A percentile compares a stretch with the other conserved stretches of the same genome.
Evolutionary conservation across 116 monocot species (phyloP).

Genomic region (Trichopus zeylanicus): DNA sequence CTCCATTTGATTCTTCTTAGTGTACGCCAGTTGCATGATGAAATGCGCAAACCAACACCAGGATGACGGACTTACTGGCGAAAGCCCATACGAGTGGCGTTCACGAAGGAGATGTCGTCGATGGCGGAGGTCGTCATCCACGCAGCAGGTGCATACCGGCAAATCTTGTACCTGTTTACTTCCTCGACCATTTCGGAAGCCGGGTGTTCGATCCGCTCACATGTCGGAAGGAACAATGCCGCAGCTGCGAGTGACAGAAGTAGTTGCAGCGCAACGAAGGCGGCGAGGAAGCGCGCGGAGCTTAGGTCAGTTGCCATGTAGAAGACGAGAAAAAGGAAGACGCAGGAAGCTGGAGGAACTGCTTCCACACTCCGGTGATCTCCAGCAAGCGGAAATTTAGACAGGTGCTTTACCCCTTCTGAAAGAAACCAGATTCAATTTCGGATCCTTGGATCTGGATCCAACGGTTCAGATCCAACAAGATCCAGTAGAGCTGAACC

Average conservation of each 20-base stretch:
- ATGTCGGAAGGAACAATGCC: constrained; percentile 40
- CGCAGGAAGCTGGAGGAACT: no score
- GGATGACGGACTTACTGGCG: constrained; percentile 25
- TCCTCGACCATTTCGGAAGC: constrained; percentile 50
- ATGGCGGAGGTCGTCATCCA: constrained; percentile 67
- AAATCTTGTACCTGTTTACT: constrained; percentile 69
- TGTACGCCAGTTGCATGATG: neutral
- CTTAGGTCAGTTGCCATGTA: no score
- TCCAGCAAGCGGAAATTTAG: no score
- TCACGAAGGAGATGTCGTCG: constrained; percentile 66
- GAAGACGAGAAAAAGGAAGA: no score
- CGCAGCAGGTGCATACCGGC: constrained; percentile 46
- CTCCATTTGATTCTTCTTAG: no score
- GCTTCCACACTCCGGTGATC: no score
- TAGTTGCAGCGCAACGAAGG: neutral
- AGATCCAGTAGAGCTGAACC: no score
- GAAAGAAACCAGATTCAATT: no score
- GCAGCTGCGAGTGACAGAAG: neutral
- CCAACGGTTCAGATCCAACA: no score
- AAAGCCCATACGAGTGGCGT: constrained; percentile 66
- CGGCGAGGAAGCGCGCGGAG: constrained; percentile 4
- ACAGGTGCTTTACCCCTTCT: no score
- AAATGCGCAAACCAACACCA: neutral
- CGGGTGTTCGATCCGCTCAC: constrained; percentile 79
- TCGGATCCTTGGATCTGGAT: no score